Conservation (phyloP, 768 basidiomycete genomes). For the Ramaria sp. region DNA sequence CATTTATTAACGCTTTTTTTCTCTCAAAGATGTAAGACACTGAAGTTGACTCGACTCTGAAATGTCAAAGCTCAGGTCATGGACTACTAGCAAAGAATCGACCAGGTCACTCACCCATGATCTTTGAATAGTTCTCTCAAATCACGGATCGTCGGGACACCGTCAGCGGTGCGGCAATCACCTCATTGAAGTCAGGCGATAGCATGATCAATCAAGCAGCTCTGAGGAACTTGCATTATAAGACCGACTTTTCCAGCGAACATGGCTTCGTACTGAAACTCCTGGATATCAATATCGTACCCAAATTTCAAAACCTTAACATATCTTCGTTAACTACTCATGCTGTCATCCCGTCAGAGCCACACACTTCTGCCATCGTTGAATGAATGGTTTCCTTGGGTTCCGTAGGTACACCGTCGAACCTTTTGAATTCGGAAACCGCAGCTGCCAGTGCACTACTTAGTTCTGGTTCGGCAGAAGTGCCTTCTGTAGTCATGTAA, state of each 20-base stretch:
- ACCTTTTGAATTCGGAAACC: constrained; percentile 44
- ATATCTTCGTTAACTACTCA: background rate
- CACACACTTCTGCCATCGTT: constrained; percentile 42
- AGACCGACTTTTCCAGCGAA: constrained; percentile 48
- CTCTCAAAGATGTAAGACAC: constrained; percentile 6
- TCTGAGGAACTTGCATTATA: constrained; percentile 39
- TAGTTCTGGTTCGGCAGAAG: constrained; percentile 41
- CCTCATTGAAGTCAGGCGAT: background rate
- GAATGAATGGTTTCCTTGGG: constrained; percentile 63
- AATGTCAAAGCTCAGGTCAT: background rate
- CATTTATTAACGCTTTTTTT: background rate
- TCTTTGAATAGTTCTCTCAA: background rate
- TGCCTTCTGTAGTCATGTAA: constrained; percentile 33
- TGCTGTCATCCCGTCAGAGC: background rate
- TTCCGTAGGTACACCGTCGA: constrained; percentile 30
- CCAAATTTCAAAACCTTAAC: constrained; percentile 30
- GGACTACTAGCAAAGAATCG: no score
- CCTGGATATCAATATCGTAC: constrained; percentile 32
- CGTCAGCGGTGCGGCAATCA: constrained; percentile 5
- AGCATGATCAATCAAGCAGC: background rate
- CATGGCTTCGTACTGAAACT: constrained; percentile 50
- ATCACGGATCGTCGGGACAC: constrained; percentile 2
- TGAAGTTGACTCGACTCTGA: background rate
- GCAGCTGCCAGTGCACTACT: constrained; percentile 44
- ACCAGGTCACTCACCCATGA: background rate